phyloP scores from a whole-genome alignment of 176 grass and related monocot species.

The Oropetium thomaeum region DNA sequence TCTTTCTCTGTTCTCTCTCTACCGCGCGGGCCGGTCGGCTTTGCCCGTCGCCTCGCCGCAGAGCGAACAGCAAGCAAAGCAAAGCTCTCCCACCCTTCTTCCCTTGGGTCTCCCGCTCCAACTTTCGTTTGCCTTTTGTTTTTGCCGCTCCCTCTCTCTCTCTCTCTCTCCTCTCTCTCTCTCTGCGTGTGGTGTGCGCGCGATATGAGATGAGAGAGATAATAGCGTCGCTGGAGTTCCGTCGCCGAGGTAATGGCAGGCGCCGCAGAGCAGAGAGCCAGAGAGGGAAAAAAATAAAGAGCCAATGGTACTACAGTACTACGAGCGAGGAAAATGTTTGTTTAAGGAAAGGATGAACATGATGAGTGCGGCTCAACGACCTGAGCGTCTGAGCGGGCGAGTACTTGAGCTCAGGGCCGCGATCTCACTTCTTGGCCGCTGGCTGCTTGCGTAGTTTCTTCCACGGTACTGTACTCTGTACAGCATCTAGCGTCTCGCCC shows the following conservation, averaged over 20 bases:
- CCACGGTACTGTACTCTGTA: not conserved
- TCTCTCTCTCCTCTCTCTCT: not conserved
- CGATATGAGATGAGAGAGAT: not conserved
- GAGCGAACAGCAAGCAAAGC: not conserved
- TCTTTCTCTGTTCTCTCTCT: not conserved
- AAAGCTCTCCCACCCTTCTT: not conserved
- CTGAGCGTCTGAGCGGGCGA: too few relatives aligned
- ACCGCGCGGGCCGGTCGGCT: not conserved
- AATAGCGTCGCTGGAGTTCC: not conserved
- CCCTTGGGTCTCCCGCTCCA: not conserved
- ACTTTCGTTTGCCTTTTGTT: slow-evolving; percentile 2
- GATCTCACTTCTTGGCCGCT: too few relatives aligned
- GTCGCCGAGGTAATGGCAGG: not conserved
- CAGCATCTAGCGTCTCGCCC: not conserved
- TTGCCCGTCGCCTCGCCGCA: not conserved
- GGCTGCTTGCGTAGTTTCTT: not conserved
- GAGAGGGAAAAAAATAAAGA: not conserved
- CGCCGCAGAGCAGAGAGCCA: not conserved
- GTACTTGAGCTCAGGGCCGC: not conserved
- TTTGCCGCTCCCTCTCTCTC: not conserved
- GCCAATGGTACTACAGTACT: too few relatives aligned
- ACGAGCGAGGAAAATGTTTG: not conserved
- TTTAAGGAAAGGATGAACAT: not conserved
- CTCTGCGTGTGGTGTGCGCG: not conserved
- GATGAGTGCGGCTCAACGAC: not conserved